phyloP scores from a whole-genome alignment of 2,329 filamentous ascomycete species.

The Scleromitrula shiraiana region DNA sequence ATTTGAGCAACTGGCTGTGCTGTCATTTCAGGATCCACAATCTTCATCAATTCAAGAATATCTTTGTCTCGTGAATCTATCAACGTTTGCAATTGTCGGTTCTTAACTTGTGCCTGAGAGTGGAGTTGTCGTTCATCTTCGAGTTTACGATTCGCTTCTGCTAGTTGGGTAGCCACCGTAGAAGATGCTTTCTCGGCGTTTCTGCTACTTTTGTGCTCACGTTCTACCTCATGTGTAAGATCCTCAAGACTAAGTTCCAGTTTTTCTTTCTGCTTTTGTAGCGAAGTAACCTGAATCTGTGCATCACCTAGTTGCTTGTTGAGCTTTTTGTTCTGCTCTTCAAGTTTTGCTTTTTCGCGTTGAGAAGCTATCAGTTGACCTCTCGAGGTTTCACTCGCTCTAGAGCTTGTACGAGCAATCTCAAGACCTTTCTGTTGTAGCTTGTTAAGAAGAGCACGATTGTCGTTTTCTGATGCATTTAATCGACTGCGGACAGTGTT shows the following conservation, averaged over 20 bases:
- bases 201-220: constrained; percentile 82
- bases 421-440: constrained; percentile 95
- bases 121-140: constrained; percentile 86
- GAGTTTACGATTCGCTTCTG: constrained; percentile 80
- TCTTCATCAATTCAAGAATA: constrained; percentile 72
- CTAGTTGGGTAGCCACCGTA: constrained; percentile 70
- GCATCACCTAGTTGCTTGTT: constrained; percentile 79
- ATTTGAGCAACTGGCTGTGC: constrained; percentile 43
- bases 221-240: constrained; percentile 81
- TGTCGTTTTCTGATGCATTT: constrained; percentile 91
- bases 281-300: constrained; percentile 70
- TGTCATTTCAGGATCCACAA: constrained; percentile 64
- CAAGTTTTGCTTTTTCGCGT: constrained; percentile 71
- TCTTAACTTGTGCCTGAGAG: constrained; percentile 76
- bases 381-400: constrained; percentile 75
- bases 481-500: constrained; percentile 85
- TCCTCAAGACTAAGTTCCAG: constrained; percentile 82
- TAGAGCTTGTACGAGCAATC: constrained; percentile 82
- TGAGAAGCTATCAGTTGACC: constrained; percentile 69
- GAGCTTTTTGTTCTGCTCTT: constrained; percentile 75
- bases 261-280: constrained; percentile 95
- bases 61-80: constrained; percentile 76
- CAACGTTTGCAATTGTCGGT: constrained; percentile 69
- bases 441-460: constrained; percentile 90
- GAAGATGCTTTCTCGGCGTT: constrained; percentile 86